A percentile compares a stretch with the other conserved stretches of the same genome.
Evolutionary conservation across 1,284 basidiomycete genomes (phyloP).

Genomic region (Ceratobasidium sp.): DNA sequence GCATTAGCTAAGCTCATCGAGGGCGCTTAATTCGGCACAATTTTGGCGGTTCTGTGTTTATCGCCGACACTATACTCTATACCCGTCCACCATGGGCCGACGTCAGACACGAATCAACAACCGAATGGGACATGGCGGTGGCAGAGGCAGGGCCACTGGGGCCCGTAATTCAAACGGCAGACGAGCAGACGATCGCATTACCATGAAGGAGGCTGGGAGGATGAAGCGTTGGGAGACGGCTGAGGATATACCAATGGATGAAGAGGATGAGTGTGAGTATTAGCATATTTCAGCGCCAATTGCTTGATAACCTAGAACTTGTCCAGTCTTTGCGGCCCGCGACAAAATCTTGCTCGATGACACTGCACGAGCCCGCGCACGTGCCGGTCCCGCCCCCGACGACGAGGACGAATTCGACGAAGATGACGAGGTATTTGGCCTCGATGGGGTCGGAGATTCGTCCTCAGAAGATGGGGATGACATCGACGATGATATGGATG

Average conservation of each 20-base stretch:
- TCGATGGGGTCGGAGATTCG: slow-evolving; percentile 57
- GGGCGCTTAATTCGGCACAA: slow-evolving; percentile 30
- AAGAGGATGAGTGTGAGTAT: slow-evolving; percentile 73
- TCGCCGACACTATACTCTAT: slow-evolving; percentile 8
- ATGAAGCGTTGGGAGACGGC: slow-evolving; percentile 67
- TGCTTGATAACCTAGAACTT: neutral
- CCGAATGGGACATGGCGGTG: neutral
- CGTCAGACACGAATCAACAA: slow-evolving; percentile 21
- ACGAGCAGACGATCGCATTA: neutral
- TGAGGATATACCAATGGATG: slow-evolving; percentile 72
- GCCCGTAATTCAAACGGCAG: neutral
- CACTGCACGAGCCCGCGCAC: slow-evolving; percentile 47
- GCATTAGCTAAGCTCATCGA: slow-evolving; percentile 30
- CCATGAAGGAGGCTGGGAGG: slow-evolving; percentile 27
- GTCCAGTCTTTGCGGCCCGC: slow-evolving; percentile 66
- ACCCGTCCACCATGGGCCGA: slow-evolving; percentile 31
- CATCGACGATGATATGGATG: slow-evolving; percentile 54
- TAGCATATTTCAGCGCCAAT: neutral
- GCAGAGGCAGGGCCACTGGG: neutral
- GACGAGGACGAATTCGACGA: slow-evolving; percentile 56
- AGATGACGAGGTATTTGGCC: slow-evolving; percentile 77
- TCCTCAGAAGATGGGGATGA: slow-evolving; percentile 50
- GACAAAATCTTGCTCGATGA: slow-evolving; percentile 81
- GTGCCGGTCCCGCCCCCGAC: slow-evolving; percentile 43
- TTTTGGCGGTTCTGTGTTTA: slow-evolving; percentile 34